Evolutionary conservation across 2,329 filamentous ascomycete species (phyloP), one percentile per base, ranked within the genome.

Genomic region (Penicillium capsulatum): DNA sequence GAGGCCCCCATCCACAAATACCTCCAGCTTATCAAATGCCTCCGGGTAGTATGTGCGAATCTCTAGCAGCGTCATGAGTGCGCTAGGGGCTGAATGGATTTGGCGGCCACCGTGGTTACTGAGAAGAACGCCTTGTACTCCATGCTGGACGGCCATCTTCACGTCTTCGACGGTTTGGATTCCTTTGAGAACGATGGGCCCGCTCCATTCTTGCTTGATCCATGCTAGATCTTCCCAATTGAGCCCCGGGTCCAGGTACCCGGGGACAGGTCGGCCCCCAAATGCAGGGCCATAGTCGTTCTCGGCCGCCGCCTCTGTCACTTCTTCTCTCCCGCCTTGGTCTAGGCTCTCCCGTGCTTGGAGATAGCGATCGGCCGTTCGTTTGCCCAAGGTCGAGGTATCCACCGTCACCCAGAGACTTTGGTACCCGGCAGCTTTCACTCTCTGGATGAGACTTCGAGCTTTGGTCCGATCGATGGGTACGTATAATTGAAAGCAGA

Each of bases 1-100:
- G 53, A 94, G 81, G 17, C 88, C 88, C 24, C 88, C 88, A 57
- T 94, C 88, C 11, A 94, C 77, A 74, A 82, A 89, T 7, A 94
- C 78, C 61, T 94, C 87, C 33, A 94, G 69, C 57, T 76, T 76
- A 7, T 30, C 6, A 13, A 30, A 30, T 6, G 14, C 9, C 27
- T 11, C 27, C 6, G 9, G 27, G 9, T 6, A 30, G 8, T 14
- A 30, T 30, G 8, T 30, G 8, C 27, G 13, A 13, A 30, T 10
- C 19, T 20, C 19, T 20, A 26, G 11, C 10, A 11, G 11, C 17
- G 31, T 35, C n/a, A n/a, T n/a, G n/a, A n/a, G n/a, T n/a, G n/a
- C n/a, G n/a, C n/a, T n/a, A n/a, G n/a, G n/a, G n/a, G n/a, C n/a
- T n/a, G n/a, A n/a, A n/a, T n/a, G n/a, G n/a, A n/a, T n/a, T n/a